Base-by-base conservation (phyloP, 306 rosid species). In the Quercus wislizeni region DNA sequence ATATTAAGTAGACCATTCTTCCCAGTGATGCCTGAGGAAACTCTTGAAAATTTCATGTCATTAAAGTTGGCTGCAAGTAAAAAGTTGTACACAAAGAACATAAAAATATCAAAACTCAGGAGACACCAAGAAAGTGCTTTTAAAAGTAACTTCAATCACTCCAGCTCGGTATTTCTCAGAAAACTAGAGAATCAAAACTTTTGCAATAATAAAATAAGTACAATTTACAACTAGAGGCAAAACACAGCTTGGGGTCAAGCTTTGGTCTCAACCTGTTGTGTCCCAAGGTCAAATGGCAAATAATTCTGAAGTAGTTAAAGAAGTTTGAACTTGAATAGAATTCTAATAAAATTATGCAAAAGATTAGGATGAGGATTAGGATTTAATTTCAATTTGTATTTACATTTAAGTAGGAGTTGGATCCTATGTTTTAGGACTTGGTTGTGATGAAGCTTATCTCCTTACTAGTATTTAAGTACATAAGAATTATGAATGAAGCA, bases 41-140 rank as follows among this genome's bases (percentile, higher is more conserved):
- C 69, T 62, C 17, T 73, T 61, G 90, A 85, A 84, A 83, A 78
- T 79, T 85, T 88, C 27, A 82, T 55, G 78, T 82, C 85, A 12
- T 41, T 72, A 64, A 70, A 78, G 82, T 78, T 84, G 71, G 82
- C 96, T 87, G 92, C 83, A 85, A 73, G 71, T 69, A 83, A 54
- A 27, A 79, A 7, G 41, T 20, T 5, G 65, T 43, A n/a, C 31
- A 73, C 64, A 70, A 76, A 74, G 25, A 77, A 76, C 59, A 71
- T 71, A 8, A 23, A 69, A 9, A 3, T 62, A 58, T 17, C n/a
- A 70, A 49, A 19, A 19, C 61, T 59, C 9, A 15, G 51, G 25
- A 64, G 46, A 67, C 4, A 20, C 23, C 65, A n/a, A 11, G 14
- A 17, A 70, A 72, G 4, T 59, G 54, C n/a, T 79, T 27, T n/a